phyloP scores from a whole-genome alignment of 306 rosid genomes.

The Sophora flavescens region DNA sequence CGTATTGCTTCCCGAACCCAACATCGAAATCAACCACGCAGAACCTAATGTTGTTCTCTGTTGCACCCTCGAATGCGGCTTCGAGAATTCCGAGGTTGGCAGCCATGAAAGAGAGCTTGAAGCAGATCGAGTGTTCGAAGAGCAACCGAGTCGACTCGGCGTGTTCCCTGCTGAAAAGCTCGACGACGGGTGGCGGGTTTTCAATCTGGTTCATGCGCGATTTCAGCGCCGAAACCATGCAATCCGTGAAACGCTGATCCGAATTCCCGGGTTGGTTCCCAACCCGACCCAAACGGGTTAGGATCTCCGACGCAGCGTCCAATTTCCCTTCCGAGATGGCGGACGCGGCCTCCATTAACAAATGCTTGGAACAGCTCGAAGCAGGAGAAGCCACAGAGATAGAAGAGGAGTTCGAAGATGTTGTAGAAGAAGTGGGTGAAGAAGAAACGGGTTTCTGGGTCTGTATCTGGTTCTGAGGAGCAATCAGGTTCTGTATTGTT shows the following conservation, averaged over 20 bases:
- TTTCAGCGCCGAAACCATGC: slow-evolving; percentile 72
- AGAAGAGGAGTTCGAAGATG: slow-evolving; percentile 63
- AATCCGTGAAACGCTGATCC: slow-evolving; percentile 58
- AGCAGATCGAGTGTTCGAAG: slow-evolving; percentile 63
- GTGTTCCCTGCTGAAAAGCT: slow-evolving; percentile 66
- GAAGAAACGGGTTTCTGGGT: slow-evolving; percentile 65
- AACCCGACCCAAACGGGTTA: slow-evolving; percentile 51
- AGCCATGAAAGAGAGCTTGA: slow-evolving; percentile 66
- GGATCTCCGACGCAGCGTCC: slow-evolving; percentile 70
- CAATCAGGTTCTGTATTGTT: slow-evolving; percentile 76
- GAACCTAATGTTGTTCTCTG: slow-evolving; percentile 45
- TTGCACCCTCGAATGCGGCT: slow-evolving; percentile 64
- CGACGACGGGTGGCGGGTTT: slow-evolving; percentile 55
- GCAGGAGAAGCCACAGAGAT: slow-evolving; percentile 73
- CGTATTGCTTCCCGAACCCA: slow-evolving; percentile 73
- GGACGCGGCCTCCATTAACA: slow-evolving; percentile 76
- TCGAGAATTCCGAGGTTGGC: slow-evolving; percentile 83
- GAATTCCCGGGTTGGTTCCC: slow-evolving; percentile 51
- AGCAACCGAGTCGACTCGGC: slow-evolving; percentile 73
- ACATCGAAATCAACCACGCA: slow-evolving; percentile 89
- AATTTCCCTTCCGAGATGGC: slow-evolving; percentile 79
- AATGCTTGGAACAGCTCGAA: slow-evolving; percentile 59
- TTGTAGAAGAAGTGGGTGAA: slow-evolving; percentile 77
- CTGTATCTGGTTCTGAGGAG: not conserved
- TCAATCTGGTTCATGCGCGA: slow-evolving; percentile 58